A percentile compares a stretch with the other conserved stretches of the same genome.
phyloP scores from a whole-genome alignment of 345 rosid species.

The Excoecaria cochinchinensis region DNA sequence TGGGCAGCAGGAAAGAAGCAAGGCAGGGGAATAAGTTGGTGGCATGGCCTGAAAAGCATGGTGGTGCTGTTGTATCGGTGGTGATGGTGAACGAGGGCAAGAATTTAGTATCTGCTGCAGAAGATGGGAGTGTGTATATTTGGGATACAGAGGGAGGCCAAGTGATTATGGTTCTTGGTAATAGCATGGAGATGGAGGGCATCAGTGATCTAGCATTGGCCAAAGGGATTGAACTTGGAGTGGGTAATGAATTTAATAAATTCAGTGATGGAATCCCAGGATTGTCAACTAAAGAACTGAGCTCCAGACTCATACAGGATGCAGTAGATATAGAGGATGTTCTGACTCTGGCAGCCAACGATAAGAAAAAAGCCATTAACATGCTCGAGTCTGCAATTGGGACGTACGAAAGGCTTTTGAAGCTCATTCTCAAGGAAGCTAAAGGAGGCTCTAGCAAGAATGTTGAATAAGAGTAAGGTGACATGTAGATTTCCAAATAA shows the following conservation, averaged over 20 bases:
- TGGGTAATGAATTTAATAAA: neutral
- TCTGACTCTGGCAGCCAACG: slow-evolving; percentile 20
- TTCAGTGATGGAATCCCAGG: slow-evolving; percentile 4
- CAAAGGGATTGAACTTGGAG: slow-evolving; percentile 15
- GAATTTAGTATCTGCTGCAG: slow-evolving; percentile 46
- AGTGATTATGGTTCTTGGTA: slow-evolving; percentile 23
- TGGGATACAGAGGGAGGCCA: slow-evolving; percentile 36
- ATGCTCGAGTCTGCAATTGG: too few relatives aligned
- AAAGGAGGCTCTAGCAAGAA: slow-evolving; percentile 14
- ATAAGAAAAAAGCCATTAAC: slow-evolving; percentile 11
- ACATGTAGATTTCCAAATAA: too few relatives aligned
- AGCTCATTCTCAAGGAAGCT: slow-evolving; percentile 45
- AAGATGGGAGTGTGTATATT: slow-evolving; percentile 38
- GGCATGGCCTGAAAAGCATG: slow-evolving; percentile 30
- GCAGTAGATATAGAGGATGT: slow-evolving; percentile 26
- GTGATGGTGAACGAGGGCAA: slow-evolving; percentile 27
- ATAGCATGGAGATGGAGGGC: slow-evolving; percentile 11
- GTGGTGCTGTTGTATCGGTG: slow-evolving; percentile 29
- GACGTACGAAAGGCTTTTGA: slow-evolving; percentile 22
- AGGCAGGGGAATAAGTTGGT: slow-evolving; percentile 1
- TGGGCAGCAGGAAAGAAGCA: slow-evolving; percentile 9
- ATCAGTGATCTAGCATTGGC: slow-evolving; percentile 38
- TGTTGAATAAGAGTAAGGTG: neutral
- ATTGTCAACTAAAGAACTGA: slow-evolving; percentile 18
- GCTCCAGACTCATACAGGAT: slow-evolving; percentile 12